phyloP scores from a whole-genome alignment of 176 grass and related monocot genomes.

The Phoenix dactylifera region DNA sequence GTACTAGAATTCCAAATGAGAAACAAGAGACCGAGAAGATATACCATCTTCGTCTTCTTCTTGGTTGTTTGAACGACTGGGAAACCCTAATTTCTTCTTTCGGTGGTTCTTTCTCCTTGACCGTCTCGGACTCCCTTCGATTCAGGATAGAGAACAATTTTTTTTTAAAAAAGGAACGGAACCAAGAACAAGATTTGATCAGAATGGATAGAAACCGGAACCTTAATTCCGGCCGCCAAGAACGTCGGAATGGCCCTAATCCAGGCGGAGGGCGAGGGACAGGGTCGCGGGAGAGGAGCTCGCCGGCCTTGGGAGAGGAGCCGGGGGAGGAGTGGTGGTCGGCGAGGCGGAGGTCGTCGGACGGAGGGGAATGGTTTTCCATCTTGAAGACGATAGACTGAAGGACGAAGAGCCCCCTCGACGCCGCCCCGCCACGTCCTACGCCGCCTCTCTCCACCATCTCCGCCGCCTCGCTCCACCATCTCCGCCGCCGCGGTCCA shows the following conservation, averaged over 20 bases:
- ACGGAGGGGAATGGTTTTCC: constrained; percentile 5
- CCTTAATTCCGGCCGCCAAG: no score
- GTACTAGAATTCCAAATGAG: no score
- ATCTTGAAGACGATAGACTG: constrained; percentile 40
- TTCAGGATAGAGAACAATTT: neutral
- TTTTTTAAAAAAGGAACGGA: neutral
- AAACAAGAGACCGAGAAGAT: neutral
- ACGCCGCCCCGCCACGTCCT: constrained; percentile 40
- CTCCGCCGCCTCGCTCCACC: constrained; percentile 76
- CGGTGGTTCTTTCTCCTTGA: constrained; percentile 12
- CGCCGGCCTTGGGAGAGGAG: constrained; percentile 49
- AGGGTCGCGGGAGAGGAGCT: constrained; percentile 55
- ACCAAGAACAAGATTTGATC: constrained; percentile 5
- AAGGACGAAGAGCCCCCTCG: constrained; percentile 56
- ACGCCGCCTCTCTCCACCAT: constrained; percentile 20
- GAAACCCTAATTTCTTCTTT: constrained; percentile 21
- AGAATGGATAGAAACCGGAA: no score
- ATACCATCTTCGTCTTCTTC: constrained; percentile 60
- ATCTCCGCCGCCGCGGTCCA: constrained; percentile 3
- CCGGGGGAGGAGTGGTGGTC: constrained; percentile 54
- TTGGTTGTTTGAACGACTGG: constrained; percentile 5
- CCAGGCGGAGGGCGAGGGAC: constrained; percentile 16
- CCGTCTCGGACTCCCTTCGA: constrained; percentile 19
- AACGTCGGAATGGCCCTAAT: constrained; percentile 27
- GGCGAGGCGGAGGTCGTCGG: constrained; percentile 43